Base-by-base conservation (phyloP, 2,329 filamentous ascomycete genomes). In the Ophiostoma fasciatum region DNA sequence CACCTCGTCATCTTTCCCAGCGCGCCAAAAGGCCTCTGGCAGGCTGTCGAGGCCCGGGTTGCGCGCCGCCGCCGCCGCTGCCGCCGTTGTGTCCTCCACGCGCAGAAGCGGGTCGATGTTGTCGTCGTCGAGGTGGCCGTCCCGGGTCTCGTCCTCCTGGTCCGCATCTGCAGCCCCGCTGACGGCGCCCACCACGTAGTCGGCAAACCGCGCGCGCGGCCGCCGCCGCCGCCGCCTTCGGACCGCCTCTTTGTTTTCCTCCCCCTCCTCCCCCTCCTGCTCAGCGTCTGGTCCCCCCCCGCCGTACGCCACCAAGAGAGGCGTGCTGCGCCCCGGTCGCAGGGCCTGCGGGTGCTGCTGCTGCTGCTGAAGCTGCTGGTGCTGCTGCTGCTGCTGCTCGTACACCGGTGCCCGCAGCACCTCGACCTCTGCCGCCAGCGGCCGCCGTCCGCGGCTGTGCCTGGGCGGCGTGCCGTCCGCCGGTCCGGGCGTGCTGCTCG, bases 391-490 rank as follows among this genome's bases (percentile, higher is more conserved):
- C 17, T 22, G 36, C 30, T 34, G 39, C 38, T 51, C 51, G 47
- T 71, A 71, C 20, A 68, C 62, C 3, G 66, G 66, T 2, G 66
- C 66, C 35, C 60, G 57, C 20, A 71, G 48, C n/a, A 61, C 55
- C 25, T 65, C 63, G 14, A 71, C 57, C 33, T 64, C 61, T 9
- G 57, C 48, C 4, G 56, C 54, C 32, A 61, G 55, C 44, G 46
- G 44, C 51, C 48, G 45, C 37, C 40, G 45, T 40, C 60, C 52
- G 36, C 59, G 52, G 42, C 38, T 35, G 45, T 35, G n/a, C n/a
- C n/a, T n/a, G n/a, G n/a, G n/a, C n/a, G n/a, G n/a, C n/a, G n/a
- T n/a, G n/a, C n/a, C n/a, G n/a, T n/a, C n/a, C n/a, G n/a, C n/a
- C n/a, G n/a, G n/a, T n/a, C n/a, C n/a, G n/a, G n/a, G n/a, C n/a